These are phyloP conservation scores for Nicotiana rustica DNA, from an alignment of 305 asterid species.

Conservation along the genomic window DNA sequence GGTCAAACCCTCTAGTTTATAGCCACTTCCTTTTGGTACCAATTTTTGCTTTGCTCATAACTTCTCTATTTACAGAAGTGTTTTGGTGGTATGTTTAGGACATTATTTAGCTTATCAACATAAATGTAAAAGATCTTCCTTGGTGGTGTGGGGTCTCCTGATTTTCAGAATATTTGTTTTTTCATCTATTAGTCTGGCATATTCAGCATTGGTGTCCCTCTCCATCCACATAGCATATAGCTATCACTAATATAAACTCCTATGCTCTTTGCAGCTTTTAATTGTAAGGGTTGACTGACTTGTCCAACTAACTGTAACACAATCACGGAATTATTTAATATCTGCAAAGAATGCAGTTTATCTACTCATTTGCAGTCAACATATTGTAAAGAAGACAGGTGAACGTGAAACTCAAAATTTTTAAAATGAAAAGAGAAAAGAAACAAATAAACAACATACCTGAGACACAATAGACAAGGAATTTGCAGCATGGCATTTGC, in stretches of 20 bases:
- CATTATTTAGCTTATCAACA: too few species aligned
- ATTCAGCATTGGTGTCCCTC: too few species aligned
- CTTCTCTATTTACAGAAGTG: too few species aligned
- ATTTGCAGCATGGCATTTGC: conserved; percentile 78
- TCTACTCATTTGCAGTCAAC: background rate
- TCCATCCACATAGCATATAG: background rate
- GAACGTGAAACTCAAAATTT: background rate
- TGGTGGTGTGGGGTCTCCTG: too few species aligned
- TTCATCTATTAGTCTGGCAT: too few species aligned
- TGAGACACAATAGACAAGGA: conserved; percentile 65
- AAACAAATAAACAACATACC: conserved; percentile 48
- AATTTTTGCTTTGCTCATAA: too few species aligned
- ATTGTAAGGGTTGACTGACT: conserved; percentile 8
- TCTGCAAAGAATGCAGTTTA: background rate
- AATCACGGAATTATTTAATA: background rate
- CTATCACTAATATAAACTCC: background rate
- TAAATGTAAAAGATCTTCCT: too few species aligned
- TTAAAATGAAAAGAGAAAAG: background rate
- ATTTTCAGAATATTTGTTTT: too few species aligned
- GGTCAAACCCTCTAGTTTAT: too few species aligned
- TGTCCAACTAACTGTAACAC: conserved; percentile 20
- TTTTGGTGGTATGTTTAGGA: too few species aligned
- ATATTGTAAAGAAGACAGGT: background rate
- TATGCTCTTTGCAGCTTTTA: background rate
- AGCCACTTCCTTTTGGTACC: too few species aligned